Percentiles rank a stretch among this genome's conserved stretches.
Conservation (phyloP, 2,329 filamentous ascomycete species). For the Zymoseptoria crescenta region DNA sequence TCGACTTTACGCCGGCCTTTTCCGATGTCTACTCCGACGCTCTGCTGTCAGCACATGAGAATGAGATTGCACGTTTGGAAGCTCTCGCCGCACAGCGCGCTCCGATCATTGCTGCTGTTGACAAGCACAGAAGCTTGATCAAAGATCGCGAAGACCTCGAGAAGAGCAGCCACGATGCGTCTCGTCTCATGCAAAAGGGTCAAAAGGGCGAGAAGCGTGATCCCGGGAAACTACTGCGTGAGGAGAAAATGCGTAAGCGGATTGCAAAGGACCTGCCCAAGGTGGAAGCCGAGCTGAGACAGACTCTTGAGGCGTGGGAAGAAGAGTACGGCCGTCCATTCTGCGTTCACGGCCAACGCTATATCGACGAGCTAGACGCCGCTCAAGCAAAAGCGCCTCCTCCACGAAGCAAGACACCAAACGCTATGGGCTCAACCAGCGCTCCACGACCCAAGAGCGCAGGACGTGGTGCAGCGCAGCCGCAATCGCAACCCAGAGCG, state of each 20-base stretch:
- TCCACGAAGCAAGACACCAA: constrained; percentile 57
- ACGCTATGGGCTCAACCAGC: constrained; percentile 19
- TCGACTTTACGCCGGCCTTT: constrained; percentile 94
- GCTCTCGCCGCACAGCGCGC: constrained; percentile 77
- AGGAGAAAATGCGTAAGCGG: constrained; percentile 98
- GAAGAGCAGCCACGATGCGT: constrained; percentile 91
- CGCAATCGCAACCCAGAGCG: constrained; percentile 23
- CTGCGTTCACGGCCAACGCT: constrained; percentile 83
- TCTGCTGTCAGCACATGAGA: constrained; percentile 86
- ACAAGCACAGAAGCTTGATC: constrained; percentile 73
- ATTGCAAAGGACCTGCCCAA: constrained; percentile 95
- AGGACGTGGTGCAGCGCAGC: constrained; percentile 12
- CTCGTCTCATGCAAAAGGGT: constrained; percentile 81
- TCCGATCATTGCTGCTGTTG: constrained; percentile 72
- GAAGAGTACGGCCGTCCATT: constrained; percentile 91
- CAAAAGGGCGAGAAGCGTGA: constrained; percentile 92
- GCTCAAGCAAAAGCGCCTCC: constrained; percentile 53
- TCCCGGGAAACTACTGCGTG: constrained; percentile 82
- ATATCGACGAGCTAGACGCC: constrained; percentile 73
- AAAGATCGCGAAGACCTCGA: constrained; percentile 79
- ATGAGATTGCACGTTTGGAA: constrained; percentile 77
- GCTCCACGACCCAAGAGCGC: constrained; percentile 26
- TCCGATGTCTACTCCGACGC: constrained; percentile 90
- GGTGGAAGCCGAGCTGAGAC: constrained; percentile 74
- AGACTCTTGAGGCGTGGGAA: constrained; percentile 78